Evolutionary conservation across 768 basidiomycete genomes (phyloP).

Genomic region (Pulveroboletus sp.): DNA sequence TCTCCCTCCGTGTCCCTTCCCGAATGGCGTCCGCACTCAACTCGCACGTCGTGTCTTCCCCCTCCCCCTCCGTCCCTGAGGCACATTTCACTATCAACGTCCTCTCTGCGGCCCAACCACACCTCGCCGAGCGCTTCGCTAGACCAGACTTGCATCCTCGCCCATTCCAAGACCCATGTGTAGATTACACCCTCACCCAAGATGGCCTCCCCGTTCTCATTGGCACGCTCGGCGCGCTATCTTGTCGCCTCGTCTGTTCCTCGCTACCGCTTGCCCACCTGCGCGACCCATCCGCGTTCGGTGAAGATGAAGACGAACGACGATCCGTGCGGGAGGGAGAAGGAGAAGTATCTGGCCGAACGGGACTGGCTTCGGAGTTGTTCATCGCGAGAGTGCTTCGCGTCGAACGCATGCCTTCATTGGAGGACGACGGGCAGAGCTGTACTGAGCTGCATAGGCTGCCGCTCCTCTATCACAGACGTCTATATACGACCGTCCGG

Average conservation of each 20-base stretch:
- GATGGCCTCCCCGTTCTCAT: slow-evolving; percentile 59
- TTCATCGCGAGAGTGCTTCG: slow-evolving; percentile 77
- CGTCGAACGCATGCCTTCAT: slow-evolving; percentile 42
- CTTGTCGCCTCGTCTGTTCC: slow-evolving; percentile 60
- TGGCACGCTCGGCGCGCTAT: slow-evolving; percentile 62
- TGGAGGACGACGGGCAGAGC: slow-evolving; percentile 14
- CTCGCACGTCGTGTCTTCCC: slow-evolving; percentile 12
- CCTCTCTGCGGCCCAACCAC: slow-evolving; percentile 62
- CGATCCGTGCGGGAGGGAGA: background rate
- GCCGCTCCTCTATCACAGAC: slow-evolving; percentile 63
- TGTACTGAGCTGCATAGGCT: slow-evolving; percentile 30
- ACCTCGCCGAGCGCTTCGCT: slow-evolving; percentile 66
- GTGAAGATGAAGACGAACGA: background rate
- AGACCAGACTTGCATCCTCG: slow-evolving; percentile 61
- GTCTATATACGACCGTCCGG: slow-evolving; percentile 50
- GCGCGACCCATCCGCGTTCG: slow-evolving; percentile 20
- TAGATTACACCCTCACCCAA: slow-evolving; percentile 37
- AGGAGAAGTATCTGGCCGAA: slow-evolving; percentile 21
- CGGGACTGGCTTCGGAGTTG: slow-evolving; percentile 55
- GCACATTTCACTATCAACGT: slow-evolving; percentile 76
- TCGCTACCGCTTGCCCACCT: slow-evolving; percentile 61
- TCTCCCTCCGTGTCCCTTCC: slow-evolving; percentile 86
- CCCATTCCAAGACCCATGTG: slow-evolving; percentile 43
- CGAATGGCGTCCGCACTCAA: slow-evolving; percentile 69
- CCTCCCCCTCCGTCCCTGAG: background rate